These are phyloP conservation scores for Pichiaceae sp. DNA, from an alignment of 1,139 yeast genomes.

Conservation along the genomic window DNA sequence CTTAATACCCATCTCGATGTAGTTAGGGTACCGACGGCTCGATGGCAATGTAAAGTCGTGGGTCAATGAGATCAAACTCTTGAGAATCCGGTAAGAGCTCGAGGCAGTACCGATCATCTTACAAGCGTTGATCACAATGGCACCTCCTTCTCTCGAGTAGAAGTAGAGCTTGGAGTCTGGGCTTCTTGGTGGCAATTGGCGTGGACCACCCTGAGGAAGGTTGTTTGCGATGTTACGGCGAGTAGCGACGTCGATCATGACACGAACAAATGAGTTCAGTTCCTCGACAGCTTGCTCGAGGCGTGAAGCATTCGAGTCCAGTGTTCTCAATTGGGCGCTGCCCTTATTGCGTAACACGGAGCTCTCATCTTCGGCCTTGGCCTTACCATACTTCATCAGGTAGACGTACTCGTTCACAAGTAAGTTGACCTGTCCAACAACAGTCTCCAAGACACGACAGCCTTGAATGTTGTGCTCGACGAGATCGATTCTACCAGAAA, in stretches of 20 bases:
- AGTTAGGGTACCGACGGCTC: slow-evolving; percentile 69
- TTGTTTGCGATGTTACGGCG: slow-evolving; percentile 11
- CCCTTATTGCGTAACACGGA: not conserved
- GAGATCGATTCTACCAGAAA: slow-evolving; percentile 65
- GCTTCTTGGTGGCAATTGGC: not conserved
- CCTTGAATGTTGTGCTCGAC: slow-evolving; percentile 67
- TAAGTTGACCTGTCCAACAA: slow-evolving; percentile 61
- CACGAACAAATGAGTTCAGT: slow-evolving; percentile 55
- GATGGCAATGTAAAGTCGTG: slow-evolving; percentile 68
- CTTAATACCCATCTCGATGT: slow-evolving; percentile 46
- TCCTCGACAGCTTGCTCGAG: slow-evolving; percentile 52
- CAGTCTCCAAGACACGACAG: slow-evolving; percentile 55
- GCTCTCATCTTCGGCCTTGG: slow-evolving; percentile 27
- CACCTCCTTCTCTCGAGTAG: slow-evolving; percentile 61
- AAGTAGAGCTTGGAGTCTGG: slow-evolving; percentile 26
- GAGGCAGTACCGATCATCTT: slow-evolving; percentile 56
- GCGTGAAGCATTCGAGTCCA: slow-evolving; percentile 15
- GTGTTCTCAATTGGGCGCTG: slow-evolving; percentile 13
- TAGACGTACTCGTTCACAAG: slow-evolving; percentile 42
- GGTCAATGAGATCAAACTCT: slow-evolving; percentile 32
- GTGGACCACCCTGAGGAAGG: slow-evolving; percentile 2
- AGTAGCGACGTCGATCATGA: slow-evolving; percentile 33
- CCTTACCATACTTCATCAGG: slow-evolving; percentile 46
- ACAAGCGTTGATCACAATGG: slow-evolving; percentile 51
- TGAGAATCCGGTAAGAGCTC: slow-evolving; percentile 30